A percentile compares a stretch with the other conserved stretches of the same genome.
Conservation (phyloP, 805 yeast genomes). For the Yamadazyma sp. region DNA sequence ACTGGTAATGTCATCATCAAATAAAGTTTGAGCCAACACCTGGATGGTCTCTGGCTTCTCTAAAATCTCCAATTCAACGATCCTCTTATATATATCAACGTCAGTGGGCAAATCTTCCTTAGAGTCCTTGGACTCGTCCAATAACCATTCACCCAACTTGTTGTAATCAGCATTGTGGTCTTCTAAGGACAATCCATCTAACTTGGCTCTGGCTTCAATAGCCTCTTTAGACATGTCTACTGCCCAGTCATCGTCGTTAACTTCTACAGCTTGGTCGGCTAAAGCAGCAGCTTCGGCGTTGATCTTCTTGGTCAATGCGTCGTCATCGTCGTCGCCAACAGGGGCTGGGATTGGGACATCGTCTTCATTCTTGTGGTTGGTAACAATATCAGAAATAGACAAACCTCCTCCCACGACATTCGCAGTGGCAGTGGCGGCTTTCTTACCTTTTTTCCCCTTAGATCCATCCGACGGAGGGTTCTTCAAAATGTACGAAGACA, state of each 20-base stretch:
- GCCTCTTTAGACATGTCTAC: slow-evolving; percentile 97
- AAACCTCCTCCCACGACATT: slow-evolving; percentile 86
- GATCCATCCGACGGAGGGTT: slow-evolving; percentile 75
- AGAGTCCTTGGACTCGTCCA: slow-evolving; percentile 49
- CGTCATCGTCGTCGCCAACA: slow-evolving; percentile 66
- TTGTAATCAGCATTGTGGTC: slow-evolving; percentile 53
- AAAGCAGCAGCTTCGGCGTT: slow-evolving; percentile 80
- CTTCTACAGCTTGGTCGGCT: slow-evolving; percentile 48
- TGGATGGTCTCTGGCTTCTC: slow-evolving; percentile 76
- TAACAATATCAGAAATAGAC: slow-evolving; percentile 76
- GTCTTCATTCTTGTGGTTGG: slow-evolving; percentile 30
- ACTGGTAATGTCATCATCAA: slow-evolving; percentile 70
- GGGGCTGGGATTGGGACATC: slow-evolving; percentile 36
- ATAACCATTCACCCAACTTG: slow-evolving; percentile 88
- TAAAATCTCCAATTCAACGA: slow-evolving; percentile 71
- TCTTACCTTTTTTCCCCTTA: slow-evolving; percentile 58
- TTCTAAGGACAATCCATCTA: slow-evolving; percentile 62
- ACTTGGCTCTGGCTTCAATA: slow-evolving; percentile 82
- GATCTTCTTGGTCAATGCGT: slow-evolving; percentile 72
- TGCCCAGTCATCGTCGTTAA: slow-evolving; percentile 94
- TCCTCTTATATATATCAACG: slow-evolving; percentile 89
- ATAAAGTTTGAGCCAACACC: slow-evolving; percentile 88
- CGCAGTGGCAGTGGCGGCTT: slow-evolving; percentile 86
- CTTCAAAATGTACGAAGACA: slow-evolving; percentile 83
- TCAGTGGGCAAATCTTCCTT: slow-evolving; percentile 71